Percentiles rank a stretch among this genome's conserved stretches.
phyloP scores from a whole-genome alignment of 176 grass and related monocot species.

The Eremochloa ophiuroides region DNA sequence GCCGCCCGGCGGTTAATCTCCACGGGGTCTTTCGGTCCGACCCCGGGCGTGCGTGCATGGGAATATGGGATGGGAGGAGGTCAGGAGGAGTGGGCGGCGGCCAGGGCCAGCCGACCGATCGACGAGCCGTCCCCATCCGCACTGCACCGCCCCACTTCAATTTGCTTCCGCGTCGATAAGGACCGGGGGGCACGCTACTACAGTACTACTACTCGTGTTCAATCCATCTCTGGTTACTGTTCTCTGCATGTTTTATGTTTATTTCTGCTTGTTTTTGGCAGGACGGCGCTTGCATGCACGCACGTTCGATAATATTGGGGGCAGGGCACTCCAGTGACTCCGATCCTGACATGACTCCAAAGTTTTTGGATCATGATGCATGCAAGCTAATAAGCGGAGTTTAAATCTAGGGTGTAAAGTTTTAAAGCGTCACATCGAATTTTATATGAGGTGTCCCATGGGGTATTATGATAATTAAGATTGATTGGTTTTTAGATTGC shows the following conservation, averaged over 20 bases:
- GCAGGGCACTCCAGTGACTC: too few species aligned
- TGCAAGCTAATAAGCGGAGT: too few species aligned
- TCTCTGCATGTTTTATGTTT: background rate
- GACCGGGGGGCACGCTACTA: background rate
- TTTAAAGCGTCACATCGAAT: too few species aligned
- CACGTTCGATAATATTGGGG: too few species aligned
- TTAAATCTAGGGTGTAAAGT: too few species aligned
- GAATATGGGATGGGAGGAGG: background rate
- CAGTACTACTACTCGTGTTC: background rate
- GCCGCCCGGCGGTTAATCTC: background rate
- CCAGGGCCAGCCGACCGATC: background rate
- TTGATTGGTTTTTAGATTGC: too few species aligned
- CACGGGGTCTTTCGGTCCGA: slow-evolving; percentile 15
- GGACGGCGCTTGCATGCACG: background rate
- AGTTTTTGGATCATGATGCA: too few species aligned
- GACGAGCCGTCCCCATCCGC: slow-evolving; percentile 28
- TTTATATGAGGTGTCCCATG: too few species aligned
- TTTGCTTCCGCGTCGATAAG: background rate
- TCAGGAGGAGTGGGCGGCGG: background rate
- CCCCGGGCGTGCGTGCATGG: background rate
- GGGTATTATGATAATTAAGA: too few species aligned
- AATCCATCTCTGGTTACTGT: background rate
- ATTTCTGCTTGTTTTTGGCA: background rate
- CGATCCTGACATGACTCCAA: too few species aligned
- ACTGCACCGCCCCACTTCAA: slow-evolving; percentile 41